Evolutionary conservation across 257 asterid species (phyloP).

Genomic region (Ballota nigra): DNA sequence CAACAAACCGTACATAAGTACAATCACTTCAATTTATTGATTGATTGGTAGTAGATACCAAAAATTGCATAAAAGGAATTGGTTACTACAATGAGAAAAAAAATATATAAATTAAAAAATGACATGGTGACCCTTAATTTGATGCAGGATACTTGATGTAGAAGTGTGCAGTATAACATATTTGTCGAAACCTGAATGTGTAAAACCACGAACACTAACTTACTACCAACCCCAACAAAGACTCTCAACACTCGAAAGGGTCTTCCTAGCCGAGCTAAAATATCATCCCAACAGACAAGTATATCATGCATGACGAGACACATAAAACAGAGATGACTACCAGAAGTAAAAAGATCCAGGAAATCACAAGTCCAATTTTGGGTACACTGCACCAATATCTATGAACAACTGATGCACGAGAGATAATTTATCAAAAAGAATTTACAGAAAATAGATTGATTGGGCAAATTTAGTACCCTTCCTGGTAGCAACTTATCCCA

Average conservation of each 20-base stretch:
- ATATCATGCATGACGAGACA: neutral
- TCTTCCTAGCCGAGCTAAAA: neutral
- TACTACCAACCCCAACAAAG: neutral
- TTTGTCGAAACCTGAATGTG: neutral
- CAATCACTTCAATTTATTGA: neutral
- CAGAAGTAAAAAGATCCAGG: neutral
- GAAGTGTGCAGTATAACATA: neutral
- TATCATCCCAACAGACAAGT: neutral
- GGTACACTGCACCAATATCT: neutral
- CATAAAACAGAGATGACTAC: neutral
- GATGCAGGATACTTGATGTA: neutral
- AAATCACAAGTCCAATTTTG: neutral
- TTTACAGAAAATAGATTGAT: neutral
- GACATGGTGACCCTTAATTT: neutral
- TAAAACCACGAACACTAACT: neutral
- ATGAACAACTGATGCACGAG: neutral
- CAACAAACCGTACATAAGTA: neutral
- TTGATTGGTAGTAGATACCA: neutral
- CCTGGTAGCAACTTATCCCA: conserved; percentile 1
- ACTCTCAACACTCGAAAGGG: neutral
- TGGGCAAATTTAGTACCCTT: neutral
- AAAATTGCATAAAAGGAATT: too few relatives aligned
- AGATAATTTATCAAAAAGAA: neutral
- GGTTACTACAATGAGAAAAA: neutral
- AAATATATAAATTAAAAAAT: too few relatives aligned